phyloP scores from a whole-genome alignment of 306 rosid genomes.

The Abrus precatorius region DNA sequence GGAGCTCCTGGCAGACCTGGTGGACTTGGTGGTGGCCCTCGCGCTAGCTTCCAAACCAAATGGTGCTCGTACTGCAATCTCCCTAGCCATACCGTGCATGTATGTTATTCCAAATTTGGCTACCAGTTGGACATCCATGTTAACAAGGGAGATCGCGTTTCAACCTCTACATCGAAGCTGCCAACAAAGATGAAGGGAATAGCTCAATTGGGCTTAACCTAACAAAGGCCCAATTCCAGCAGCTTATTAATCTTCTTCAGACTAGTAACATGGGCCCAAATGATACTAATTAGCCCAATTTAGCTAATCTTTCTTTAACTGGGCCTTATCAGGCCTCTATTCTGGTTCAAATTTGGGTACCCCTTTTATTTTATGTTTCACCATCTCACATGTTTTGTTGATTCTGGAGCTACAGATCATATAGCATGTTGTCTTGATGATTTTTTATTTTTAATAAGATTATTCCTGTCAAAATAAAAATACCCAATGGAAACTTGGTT shows the following conservation, averaged over 20 bases:
- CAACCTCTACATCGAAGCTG: no score
- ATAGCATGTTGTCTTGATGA: background rate
- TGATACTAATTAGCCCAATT: background rate
- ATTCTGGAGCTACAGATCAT: background rate
- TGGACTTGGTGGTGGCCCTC: no score
- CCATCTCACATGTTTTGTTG: background rate
- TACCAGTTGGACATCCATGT: no score
- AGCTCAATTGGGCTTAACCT: background rate
- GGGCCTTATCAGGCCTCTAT: background rate
- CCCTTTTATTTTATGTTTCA: background rate
- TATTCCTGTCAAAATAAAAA: background rate
- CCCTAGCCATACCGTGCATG: no score
- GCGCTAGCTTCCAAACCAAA: no score
- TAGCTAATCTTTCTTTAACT: background rate
- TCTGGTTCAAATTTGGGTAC: background rate
- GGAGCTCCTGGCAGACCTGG: no score
- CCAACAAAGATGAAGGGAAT: no score
- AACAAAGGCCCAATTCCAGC: background rate
- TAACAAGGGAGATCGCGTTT: no score
- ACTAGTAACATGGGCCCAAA: background rate
- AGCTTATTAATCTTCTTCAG: background rate
- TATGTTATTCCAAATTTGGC: no score
- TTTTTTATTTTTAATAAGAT: no score
- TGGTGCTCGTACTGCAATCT: no score
- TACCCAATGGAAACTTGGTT: background rate